Evolutionary conservation across 352 stramenopile species (phyloP).

Genomic region (Phytophthora tentaculata): DNA sequence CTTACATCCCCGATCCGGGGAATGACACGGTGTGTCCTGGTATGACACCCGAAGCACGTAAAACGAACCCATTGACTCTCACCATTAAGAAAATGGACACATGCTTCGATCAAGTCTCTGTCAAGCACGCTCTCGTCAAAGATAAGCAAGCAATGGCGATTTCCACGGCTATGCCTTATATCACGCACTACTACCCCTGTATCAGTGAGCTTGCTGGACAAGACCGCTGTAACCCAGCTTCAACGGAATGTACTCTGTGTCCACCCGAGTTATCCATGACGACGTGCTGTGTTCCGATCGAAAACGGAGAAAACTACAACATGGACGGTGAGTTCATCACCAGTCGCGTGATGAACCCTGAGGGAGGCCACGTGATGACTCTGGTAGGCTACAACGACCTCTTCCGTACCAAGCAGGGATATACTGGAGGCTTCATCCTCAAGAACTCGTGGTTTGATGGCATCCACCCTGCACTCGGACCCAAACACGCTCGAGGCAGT

Average conservation of each 20-base stretch:
- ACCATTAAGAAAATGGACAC: constrained; percentile 56
- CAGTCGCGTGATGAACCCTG: constrained; percentile 51
- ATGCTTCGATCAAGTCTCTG: constrained; percentile 10
- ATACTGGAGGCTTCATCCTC: constrained; percentile 71
- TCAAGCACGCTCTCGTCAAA: constrained; percentile 55
- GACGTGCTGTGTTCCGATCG: constrained; percentile 62
- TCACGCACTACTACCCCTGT: constrained; percentile 71
- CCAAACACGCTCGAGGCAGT: constrained; percentile 63
- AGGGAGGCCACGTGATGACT: constrained; percentile 74
- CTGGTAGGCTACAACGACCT: constrained; percentile 76
- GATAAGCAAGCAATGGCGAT: constrained; percentile 56
- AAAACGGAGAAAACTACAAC: constrained; percentile 57
- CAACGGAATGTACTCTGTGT: constrained; percentile 55
- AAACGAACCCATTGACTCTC: constrained; percentile 54
- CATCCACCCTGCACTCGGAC: constrained; percentile 62
- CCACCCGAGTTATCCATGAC: constrained; percentile 53
- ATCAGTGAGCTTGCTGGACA: constrained; percentile 55
- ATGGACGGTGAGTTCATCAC: constrained; percentile 76
- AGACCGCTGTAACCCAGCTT: constrained; percentile 61
- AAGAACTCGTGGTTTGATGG: constrained; percentile 84
- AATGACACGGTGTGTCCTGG: constrained; percentile 57
- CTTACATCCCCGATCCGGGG: constrained; percentile 48
- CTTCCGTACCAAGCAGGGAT: constrained; percentile 65
- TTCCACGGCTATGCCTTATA: constrained; percentile 61
- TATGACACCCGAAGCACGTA: constrained; percentile 43